Percentiles rank a stretch among this genome's conserved stretches.
Evolutionary conservation across 73 alveolate genomes (phyloP).

Genomic region (Paramecium octaurelia): DNA sequence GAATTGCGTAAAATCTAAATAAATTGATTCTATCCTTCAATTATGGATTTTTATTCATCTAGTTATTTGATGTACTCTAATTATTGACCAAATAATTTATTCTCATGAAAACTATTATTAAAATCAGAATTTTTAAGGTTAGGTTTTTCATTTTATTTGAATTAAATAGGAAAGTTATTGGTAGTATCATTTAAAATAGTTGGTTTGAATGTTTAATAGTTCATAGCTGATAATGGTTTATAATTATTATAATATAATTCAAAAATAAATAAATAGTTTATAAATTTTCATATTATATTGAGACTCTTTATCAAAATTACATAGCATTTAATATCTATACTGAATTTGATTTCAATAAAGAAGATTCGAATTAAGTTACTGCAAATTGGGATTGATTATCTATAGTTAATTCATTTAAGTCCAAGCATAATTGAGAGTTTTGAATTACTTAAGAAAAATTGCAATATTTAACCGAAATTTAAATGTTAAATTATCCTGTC

Average conservation of each 20-base stretch:
- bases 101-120: not conserved
- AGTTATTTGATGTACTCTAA: not conserved
- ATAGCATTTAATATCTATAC: no score
- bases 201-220: not conserved
- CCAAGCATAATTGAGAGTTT: no score
- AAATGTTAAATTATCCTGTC: no score
- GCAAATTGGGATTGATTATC: no score
- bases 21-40: constrained; percentile 33
- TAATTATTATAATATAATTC: not conserved
- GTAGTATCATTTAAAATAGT: not conserved
- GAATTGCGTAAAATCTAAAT: constrained; percentile 14
- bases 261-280: not conserved
- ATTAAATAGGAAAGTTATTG: not conserved
- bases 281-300: not conserved
- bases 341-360: not conserved
- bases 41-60: not conserved
- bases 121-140: not conserved
- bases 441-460: no score
- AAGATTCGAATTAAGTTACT: no score
- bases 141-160: not conserved
- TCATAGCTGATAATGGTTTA: not conserved
- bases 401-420: no score
- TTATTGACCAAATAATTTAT: not conserved
- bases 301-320: no score
- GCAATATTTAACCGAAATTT: no score